Percentiles rank a stretch among this genome's conserved stretches.
phyloP scores from a whole-genome alignment of 768 basidiomycete species.

The Russula earlei region DNA sequence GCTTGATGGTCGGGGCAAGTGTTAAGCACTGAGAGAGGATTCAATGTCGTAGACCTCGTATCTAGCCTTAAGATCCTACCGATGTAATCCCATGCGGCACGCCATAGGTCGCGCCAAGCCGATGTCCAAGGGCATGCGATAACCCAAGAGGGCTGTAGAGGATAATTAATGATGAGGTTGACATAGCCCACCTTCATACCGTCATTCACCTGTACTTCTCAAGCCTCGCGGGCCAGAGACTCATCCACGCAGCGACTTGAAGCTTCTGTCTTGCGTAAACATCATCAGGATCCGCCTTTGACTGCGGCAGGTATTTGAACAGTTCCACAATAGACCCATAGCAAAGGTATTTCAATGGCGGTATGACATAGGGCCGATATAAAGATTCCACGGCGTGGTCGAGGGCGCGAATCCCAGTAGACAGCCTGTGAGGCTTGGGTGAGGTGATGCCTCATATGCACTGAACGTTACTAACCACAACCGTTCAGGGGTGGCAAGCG shows the following conservation, averaged over 20 bases:
- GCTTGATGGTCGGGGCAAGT: slow-evolving; percentile 49
- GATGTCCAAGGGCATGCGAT: slow-evolving; percentile 68
- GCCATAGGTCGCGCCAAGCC: slow-evolving; percentile 58
- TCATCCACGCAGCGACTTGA: slow-evolving; percentile 75
- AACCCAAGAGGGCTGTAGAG: slow-evolving; percentile 51
- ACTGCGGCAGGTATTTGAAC: slow-evolving; percentile 61
- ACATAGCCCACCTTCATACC: neutral
- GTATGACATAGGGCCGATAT: slow-evolving; percentile 45
- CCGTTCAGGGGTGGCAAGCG: slow-evolving; percentile 60
- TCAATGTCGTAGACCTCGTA: neutral
- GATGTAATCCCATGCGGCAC: slow-evolving; percentile 82
- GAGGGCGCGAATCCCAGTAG: slow-evolving; percentile 68
- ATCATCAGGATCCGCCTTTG: slow-evolving; percentile 48
- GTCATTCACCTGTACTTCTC: slow-evolving; percentile 42
- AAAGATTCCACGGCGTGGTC: slow-evolving; percentile 71
- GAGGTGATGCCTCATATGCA: neutral
- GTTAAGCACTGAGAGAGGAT: slow-evolving; percentile 50
- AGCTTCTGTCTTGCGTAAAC: slow-evolving; percentile 57
- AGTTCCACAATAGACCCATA: slow-evolving; percentile 61
- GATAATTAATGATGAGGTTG: neutral
- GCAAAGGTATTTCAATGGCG: slow-evolving; percentile 54
- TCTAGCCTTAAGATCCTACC: slow-evolving; percentile 31
- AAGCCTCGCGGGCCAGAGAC: slow-evolving; percentile 55
- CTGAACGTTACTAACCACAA: slow-evolving; percentile 44
- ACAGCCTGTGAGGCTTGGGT: slow-evolving; percentile 40